Conservation (phyloP, 73 alveolate genomes). For the Halteria grandinella region DNA sequence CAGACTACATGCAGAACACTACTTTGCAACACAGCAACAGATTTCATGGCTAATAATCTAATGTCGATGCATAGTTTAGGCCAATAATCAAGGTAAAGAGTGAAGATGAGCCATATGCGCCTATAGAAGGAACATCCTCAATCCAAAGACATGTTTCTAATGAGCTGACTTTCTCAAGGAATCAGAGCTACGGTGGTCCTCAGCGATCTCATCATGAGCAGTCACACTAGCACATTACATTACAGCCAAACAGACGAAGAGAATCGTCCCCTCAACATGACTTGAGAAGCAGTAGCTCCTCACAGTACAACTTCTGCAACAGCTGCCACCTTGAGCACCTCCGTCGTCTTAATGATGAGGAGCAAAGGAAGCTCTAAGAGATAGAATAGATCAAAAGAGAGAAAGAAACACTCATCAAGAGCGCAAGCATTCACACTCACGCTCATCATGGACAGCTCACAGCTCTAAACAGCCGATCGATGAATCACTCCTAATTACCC, state of each 20-base stretch:
- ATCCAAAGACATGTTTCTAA: too few relatives aligned
- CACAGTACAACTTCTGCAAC: background rate
- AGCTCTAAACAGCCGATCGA: too few relatives aligned
- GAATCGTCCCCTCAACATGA: background rate
- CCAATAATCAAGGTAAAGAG: too few relatives aligned
- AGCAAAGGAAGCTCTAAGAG: slow-evolving; percentile 19
- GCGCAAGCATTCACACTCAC: too few relatives aligned
- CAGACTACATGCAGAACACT: too few relatives aligned
- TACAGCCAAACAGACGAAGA: background rate
- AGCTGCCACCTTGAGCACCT: slow-evolving; percentile 14
- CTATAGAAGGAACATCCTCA: too few relatives aligned
- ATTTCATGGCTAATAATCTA: too few relatives aligned
- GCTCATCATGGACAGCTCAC: too few relatives aligned
- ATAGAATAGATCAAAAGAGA: slow-evolving; percentile 10
- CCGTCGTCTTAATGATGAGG: background rate
- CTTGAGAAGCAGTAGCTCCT: background rate
- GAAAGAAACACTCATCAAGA: background rate
- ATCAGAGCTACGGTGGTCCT: background rate
- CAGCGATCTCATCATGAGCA: background rate
- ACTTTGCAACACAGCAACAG: too few relatives aligned
- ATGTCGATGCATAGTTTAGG: too few relatives aligned
- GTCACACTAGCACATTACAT: background rate
- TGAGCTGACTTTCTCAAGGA: too few relatives aligned
- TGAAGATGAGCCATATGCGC: too few relatives aligned
- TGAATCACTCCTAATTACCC: background rate